A percentile compares a stretch with the other conserved stretches of the same genome.
These are phyloP conservation scores for Vanrija humicola DNA, from an alignment of 1,284 basidiomycete genomes.

Conservation along the genomic window DNA sequence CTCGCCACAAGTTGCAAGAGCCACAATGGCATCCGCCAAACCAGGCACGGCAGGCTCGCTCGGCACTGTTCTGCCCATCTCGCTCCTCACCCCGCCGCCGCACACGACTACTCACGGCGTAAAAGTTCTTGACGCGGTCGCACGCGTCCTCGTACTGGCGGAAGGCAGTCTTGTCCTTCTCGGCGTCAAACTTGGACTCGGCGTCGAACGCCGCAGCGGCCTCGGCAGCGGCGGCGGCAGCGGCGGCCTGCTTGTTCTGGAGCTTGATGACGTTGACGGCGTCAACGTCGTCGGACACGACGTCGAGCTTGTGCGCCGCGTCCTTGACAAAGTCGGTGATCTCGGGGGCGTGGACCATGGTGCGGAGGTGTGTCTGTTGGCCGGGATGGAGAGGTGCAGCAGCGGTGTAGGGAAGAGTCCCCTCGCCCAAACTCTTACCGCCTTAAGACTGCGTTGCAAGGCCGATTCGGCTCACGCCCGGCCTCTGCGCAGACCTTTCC, in stretches of 20 bases:
- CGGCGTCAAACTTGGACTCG: conserved; percentile 62
- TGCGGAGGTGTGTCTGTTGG: background rate
- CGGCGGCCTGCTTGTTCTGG: conserved; percentile 26
- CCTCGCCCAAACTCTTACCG: too few species aligned
- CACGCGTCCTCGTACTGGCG: conserved; percentile 59
- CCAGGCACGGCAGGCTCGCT: too few species aligned
- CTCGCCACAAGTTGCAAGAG: too few species aligned
- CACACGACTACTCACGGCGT: conserved; percentile 44
- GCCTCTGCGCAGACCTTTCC: too few species aligned
- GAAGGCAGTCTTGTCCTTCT: conserved; percentile 67
- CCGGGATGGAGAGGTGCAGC: background rate
- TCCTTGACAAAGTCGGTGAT: conserved; percentile 35
- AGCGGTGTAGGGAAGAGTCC: too few species aligned
- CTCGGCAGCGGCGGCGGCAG: conserved; percentile 9
- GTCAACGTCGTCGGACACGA: conserved; percentile 70
- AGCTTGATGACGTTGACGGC: conserved; percentile 52
- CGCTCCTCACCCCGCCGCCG: background rate
- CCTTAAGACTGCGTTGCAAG: background rate
- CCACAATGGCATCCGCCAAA: too few species aligned
- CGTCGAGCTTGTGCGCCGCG: conserved; percentile 54
- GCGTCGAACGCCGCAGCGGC: conserved; percentile 55
- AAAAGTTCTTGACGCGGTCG: conserved; percentile 80
- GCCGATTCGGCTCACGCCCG: background rate
- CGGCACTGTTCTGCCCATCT: too few species aligned
- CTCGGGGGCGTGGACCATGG: conserved; percentile 36